Evolutionary conservation across 73 alveolate genomes (phyloP), one percentile per base, ranked within the genome.

Genomic region (Symbiodinium natans): DNA sequence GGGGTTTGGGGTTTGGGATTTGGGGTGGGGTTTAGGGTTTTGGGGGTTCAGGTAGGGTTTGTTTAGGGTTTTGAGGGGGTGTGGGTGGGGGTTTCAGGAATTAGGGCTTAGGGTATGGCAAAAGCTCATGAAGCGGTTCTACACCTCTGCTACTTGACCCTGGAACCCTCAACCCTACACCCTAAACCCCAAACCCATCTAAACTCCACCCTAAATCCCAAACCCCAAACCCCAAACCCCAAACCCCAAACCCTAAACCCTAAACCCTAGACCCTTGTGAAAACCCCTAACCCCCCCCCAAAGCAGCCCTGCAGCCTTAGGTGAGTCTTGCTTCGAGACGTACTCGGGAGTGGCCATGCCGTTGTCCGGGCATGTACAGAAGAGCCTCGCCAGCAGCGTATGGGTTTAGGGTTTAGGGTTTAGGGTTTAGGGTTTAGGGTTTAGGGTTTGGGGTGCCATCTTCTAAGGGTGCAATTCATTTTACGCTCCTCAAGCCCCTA

Each of bases 251-350:
- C n/a, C n/a, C n/a, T n/a, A n/a, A n/a, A n/a, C n/a, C n/a, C n/a
- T n/a, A n/a, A n/a, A n/a, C n/a, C n/a, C n/a, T n/a, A n/a, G n/a
- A n/a, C n/a, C n/a, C n/a, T n/a, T n/a, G n/a, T n/a, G n/a, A n/a
- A n/a, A n/a, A n/a, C n/a, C n/a, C n/a, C n/a, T n/a, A n/a, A 52
- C 71, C 10, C 19, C 71, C 71, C 27, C 27, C 10, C 71, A 52
- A 52, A 52, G 27, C 10, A 10, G 71, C 19, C 27, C 27, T 52
- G 71, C 10, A 19, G 48, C 29, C 71, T 34, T 25, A 90, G 97
- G 97, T 31, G 97, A 90, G 88, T 40, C 97, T 21, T 90, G 97
- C 88, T 90, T 90, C 63, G 97, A 90, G 88, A 73, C 77, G 34
- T 90, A 90, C 41, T 90, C 97, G 48, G 97, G 97, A 13, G 88